Evolutionary conservation across 2,329 filamentous ascomycete species (phyloP).

Genomic region (Nemania sp.): DNA sequence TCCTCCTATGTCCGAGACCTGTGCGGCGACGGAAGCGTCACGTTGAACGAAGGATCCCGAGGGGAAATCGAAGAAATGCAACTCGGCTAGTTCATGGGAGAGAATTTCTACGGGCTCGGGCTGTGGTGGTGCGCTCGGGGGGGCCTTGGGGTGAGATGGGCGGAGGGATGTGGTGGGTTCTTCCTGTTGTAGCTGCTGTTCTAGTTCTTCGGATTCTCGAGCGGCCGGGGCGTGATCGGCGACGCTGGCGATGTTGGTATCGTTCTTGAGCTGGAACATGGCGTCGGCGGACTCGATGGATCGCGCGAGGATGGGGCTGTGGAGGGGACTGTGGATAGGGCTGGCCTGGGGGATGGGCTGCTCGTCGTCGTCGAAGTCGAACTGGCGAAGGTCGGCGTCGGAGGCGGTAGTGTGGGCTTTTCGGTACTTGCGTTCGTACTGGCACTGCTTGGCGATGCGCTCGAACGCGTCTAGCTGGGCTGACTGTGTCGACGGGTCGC

Average conservation of each 20-base stretch:
- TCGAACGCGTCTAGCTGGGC: slow-evolving; percentile 84
- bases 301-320: slow-evolving; percentile 67
- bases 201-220: slow-evolving; percentile 48
- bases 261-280: slow-evolving; percentile 63
- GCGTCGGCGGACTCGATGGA: slow-evolving; percentile 70
- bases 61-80: slow-evolving; percentile 93
- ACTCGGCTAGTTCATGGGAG: slow-evolving; percentile 79
- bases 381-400: slow-evolving; percentile 82
- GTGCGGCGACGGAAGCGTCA: slow-evolving; percentile 79
- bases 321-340: slow-evolving; percentile 70
- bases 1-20: slow-evolving; percentile 85
- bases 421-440: slow-evolving; percentile 96
- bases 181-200: not conserved
- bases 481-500: slow-evolving; percentile 77
- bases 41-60: slow-evolving; percentile 87
- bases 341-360: slow-evolving; percentile 74
- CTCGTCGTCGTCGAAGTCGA: slow-evolving; percentile 77
- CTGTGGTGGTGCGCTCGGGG: slow-evolving; percentile 70
- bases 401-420: slow-evolving; percentile 83
- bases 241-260: slow-evolving; percentile 58
- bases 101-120: slow-evolving; percentile 80
- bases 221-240: slow-evolving; percentile 40
- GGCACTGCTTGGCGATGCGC: slow-evolving; percentile 86
- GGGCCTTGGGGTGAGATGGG: slow-evolving; percentile 40
- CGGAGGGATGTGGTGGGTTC: slow-evolving; percentile 43